Conservation (phyloP, 495 filamentous ascomycete genomes). For the Penicillium pancosmium region DNA sequence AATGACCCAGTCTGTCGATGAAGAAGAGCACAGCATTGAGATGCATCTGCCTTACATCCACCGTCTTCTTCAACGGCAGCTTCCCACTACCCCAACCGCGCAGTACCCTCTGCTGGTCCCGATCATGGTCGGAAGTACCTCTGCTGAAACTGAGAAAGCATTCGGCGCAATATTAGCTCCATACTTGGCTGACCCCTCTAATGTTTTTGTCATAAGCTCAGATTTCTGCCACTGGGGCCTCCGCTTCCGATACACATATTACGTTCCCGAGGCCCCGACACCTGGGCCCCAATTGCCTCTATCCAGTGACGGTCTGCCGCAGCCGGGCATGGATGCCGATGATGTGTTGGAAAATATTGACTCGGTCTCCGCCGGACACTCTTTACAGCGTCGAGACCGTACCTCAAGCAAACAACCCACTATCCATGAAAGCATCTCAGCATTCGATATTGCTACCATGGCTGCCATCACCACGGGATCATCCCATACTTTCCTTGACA, state of each 20-base stretch:
- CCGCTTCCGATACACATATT: constrained; percentile 85
- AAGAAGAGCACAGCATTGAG: constrained; percentile 92
- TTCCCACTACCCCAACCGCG: constrained; percentile 37
- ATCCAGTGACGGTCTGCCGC: constrained; percentile 42
- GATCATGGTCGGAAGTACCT: constrained; percentile 84
- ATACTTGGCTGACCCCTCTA: constrained; percentile 75
- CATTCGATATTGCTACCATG: constrained; percentile 82
- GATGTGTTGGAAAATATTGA: constrained; percentile 32
- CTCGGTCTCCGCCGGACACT: constrained; percentile 39
- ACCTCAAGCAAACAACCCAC: constrained; percentile 48
- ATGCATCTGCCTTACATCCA: constrained; percentile 96
- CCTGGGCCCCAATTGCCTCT: constrained; percentile 46
- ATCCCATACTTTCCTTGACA: constrained; percentile 67
- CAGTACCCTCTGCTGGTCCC: constrained; percentile 78
- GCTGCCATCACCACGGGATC: constrained; percentile 75
- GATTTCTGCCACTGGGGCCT: constrained; percentile 98
- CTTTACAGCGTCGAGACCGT: constrained; percentile 42
- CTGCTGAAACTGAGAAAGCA: constrained; percentile 61
- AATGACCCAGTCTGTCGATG: constrained; percentile 72
- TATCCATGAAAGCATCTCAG: constrained; percentile 84
- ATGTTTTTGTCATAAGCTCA: constrained; percentile 84
- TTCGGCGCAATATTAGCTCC: constrained; percentile 75
- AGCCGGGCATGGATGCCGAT: constrained; percentile 36
- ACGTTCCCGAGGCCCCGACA: constrained; percentile 56
- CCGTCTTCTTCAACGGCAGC: constrained; percentile 63